A percentile compares a stretch with the other conserved stretches of the same genome.
These are phyloP conservation scores for Xanthoceras sorbifolium DNA, from an alignment of 345 rosid species.

Conservation along the genomic window DNA sequence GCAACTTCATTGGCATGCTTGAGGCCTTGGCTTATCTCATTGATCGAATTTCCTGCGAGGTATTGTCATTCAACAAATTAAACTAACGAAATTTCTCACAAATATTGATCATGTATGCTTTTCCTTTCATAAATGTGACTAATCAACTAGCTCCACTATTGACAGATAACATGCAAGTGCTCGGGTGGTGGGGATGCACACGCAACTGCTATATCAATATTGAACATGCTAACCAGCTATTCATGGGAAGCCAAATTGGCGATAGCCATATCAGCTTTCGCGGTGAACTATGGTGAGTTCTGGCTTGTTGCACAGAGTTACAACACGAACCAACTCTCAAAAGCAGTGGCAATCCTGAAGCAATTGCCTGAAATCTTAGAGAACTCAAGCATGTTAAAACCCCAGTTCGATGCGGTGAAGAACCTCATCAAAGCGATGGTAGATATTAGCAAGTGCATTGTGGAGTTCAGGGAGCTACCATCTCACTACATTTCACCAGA, in stretches of 20 bases:
- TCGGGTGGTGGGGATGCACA: constrained; percentile 63
- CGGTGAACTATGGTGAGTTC: constrained; percentile 78
- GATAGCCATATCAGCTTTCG: constrained; percentile 75
- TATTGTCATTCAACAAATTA: constrained; percentile 6
- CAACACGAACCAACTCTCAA: constrained; percentile 72
- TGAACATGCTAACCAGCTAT: constrained; percentile 51
- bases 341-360: constrained; percentile 75
- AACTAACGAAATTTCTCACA: not conserved
- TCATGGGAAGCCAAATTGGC: constrained; percentile 83
- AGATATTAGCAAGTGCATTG: constrained; percentile 57
- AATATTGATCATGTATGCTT: not conserved
- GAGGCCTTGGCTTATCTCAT: constrained; percentile 56
- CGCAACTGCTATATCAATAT: constrained; percentile 52
- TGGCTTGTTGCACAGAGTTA: constrained; percentile 72
- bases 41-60: constrained; percentile 72
- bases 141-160: constrained; percentile 5
- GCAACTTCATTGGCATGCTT: constrained; percentile 26
- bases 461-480: constrained; percentile 64
- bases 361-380: constrained; percentile 66
- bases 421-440: constrained; percentile 61
- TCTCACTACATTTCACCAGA: constrained; percentile 51
- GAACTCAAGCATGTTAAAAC: constrained; percentile 43
- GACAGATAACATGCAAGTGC: constrained; percentile 66
- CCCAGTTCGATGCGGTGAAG: constrained; percentile 54
- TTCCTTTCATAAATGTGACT: not conserved